Evolutionary conservation across 2,329 filamentous ascomycete species (phyloP).

Genomic region (Fusarium tricinctum): DNA sequence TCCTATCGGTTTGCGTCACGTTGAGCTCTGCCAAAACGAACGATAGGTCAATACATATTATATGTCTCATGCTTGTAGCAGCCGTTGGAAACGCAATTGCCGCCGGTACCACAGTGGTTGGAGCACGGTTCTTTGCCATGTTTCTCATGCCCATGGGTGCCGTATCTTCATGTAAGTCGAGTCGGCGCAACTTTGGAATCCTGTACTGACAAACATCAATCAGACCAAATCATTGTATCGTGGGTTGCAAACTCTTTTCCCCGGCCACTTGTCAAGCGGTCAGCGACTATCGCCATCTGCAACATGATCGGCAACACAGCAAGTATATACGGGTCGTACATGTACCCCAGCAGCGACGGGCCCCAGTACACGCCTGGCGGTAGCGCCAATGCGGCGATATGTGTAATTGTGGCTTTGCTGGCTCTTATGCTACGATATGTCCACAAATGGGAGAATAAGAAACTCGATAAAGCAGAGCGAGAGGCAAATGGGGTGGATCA

Average conservation of each 20-base stretch:
- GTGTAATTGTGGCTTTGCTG: constrained; percentile 70
- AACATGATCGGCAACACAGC: constrained; percentile 75
- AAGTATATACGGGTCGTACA: constrained; percentile 63
- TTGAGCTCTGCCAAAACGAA: constrained; percentile 66
- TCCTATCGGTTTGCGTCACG: constrained; percentile 67
- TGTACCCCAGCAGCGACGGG: constrained; percentile 60
- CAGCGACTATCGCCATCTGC: constrained; percentile 74
- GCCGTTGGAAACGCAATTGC: constrained; percentile 69
- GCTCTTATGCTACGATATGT: constrained; percentile 67
- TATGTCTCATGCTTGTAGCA: constrained; percentile 65
- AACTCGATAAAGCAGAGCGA: constrained; percentile 64
- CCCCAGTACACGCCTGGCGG: constrained; percentile 67
- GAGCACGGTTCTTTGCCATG: constrained; percentile 72
- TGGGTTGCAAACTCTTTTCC: constrained; percentile 79
- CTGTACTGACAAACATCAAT: rapidly evolving
- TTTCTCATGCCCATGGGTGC: constrained; percentile 72
- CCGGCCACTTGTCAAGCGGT: constrained; percentile 76
- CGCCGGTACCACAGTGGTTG: constrained; percentile 63
- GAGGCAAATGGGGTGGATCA: constrained; percentile 19
- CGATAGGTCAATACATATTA: constrained; percentile 71
- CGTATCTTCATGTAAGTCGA: constrained; percentile 59
- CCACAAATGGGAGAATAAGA: constrained; percentile 71
- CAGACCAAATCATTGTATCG: constrained; percentile 72
- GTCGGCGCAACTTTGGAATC: rapidly evolving
- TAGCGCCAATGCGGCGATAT: constrained; percentile 72